phyloP scores from a whole-genome alignment of 2,329 filamentous ascomycete genomes.

The Xylogone sp. region DNA sequence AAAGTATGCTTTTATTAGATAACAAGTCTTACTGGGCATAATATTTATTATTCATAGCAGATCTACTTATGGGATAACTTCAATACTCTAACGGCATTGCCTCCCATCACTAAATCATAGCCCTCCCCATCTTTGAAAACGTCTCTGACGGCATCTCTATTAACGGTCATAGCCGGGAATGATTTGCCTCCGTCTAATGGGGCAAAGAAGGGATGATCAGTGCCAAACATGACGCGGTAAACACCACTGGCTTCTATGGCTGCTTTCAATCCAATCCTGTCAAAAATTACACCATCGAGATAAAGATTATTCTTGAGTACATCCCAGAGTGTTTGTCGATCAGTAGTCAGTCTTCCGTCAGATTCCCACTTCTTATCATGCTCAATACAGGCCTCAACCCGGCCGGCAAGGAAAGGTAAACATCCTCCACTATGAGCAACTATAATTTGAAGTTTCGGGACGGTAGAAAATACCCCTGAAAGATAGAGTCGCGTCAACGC shows the following conservation, averaged over 20 bases:
- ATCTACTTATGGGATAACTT: conserved; percentile 19
- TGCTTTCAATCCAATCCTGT: conserved; percentile 66
- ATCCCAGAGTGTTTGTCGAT: conserved; percentile 56
- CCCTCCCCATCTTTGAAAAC: too few species aligned
- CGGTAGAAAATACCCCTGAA: conserved; percentile 73
- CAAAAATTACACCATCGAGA: conserved; percentile 83
- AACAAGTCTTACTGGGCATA: too few species aligned
- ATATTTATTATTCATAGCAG: too few species aligned
- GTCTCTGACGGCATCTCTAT: too few species aligned
- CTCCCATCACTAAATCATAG: conserved; percentile 44
- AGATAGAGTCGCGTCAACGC: conserved; percentile 80
- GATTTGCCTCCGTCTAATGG: conserved; percentile 44
- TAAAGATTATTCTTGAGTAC: conserved; percentile 73
- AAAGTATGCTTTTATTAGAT: too few species aligned
- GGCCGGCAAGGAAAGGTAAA: conserved; percentile 56
- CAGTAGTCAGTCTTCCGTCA: conserved; percentile 50
- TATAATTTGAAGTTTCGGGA: conserved; percentile 65
- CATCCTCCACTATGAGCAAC: conserved; percentile 88
- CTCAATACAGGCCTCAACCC: conserved; percentile 60
- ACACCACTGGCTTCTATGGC: conserved; percentile 65
- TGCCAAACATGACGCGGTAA: conserved; percentile 75
- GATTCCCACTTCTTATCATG: conserved; percentile 75
- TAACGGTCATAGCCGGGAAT: too few species aligned
- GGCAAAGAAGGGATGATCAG: conserved; percentile 81
- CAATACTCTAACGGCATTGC: conserved; percentile 54